Conservation (phyloP, 768 basidiomycete species). For the Panaeolus papilionaceus region DNA sequence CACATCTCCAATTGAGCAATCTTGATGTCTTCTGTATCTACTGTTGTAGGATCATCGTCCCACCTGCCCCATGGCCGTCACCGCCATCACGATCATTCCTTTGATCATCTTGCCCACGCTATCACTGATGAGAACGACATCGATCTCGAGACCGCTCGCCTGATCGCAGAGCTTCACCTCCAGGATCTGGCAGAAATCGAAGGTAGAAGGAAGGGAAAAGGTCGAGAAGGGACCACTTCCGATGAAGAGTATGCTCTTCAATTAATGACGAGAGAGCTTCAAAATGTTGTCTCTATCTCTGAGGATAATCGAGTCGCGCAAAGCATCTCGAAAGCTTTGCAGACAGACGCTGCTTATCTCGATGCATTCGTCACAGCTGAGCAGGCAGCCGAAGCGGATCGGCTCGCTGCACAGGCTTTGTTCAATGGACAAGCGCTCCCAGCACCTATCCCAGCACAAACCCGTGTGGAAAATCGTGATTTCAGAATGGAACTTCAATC, state of each 20-base stretch:
- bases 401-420: constrained; percentile 45
- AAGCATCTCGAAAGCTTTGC: constrained; percentile 49
- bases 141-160: constrained; percentile 43
- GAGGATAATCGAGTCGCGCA: constrained; percentile 46
- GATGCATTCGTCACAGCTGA: constrained; percentile 39
- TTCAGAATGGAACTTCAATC: constrained; percentile 26
- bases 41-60: not conserved
- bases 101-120: not conserved
- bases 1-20: not conserved
- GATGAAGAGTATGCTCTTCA: constrained; percentile 55
- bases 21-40: not conserved
- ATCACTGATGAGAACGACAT: constrained; percentile 1
- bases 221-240: constrained; percentile 34
- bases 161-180: constrained; percentile 48
- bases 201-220: constrained; percentile 43
- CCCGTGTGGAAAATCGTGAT: constrained; percentile 25
- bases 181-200: constrained; percentile 43
- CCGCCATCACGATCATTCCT: not conserved
- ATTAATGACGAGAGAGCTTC: constrained; percentile 44
- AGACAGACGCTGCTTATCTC: constrained; percentile 39
- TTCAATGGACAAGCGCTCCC: constrained; percentile 38
- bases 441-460: constrained; percentile 28
- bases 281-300: constrained; percentile 34
- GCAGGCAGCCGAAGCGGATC: constrained; percentile 47
- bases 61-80: not conserved